A percentile compares a stretch with the other conserved stretches of the same genome.
Conservation (phyloP, 495 filamentous ascomycete genomes). For the Geopyxis carbonaria region DNA sequence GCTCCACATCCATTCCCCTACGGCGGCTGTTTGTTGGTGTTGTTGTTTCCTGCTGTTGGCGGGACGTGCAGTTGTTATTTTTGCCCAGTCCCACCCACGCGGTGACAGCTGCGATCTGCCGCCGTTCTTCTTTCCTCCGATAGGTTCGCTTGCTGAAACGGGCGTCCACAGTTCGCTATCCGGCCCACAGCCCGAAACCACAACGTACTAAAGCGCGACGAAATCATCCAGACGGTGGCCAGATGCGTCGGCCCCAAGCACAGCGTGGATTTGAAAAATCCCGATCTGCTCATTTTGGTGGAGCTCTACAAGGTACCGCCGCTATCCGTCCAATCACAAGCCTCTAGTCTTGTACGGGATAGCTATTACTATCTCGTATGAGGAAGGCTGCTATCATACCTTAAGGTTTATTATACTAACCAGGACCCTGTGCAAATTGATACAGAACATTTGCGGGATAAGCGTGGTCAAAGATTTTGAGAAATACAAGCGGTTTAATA, state of each 20-base stretch:
- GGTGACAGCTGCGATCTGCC: no score
- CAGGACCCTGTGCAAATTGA: slow-evolving; percentile 2
- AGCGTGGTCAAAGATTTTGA: slow-evolving; percentile 61
- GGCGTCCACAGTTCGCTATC: slow-evolving; percentile 87
- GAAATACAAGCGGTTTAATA: slow-evolving; percentile 50
- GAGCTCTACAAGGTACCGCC: slow-evolving; percentile 62
- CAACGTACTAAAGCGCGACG: slow-evolving; percentile 50
- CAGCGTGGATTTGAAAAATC: slow-evolving; percentile 63
- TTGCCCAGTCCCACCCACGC: no score
- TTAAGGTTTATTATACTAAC: slow-evolving; percentile 10
- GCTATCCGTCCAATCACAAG: slow-evolving; percentile 1
- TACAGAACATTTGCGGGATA: slow-evolving; percentile 59
- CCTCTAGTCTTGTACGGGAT: not conserved
- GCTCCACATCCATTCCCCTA: no score
- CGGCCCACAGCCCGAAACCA: slow-evolving; percentile 69
- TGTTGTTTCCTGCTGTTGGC: no score
- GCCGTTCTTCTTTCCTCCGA: no score
- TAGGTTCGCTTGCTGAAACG: no score
- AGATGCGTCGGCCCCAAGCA: slow-evolving; percentile 48
- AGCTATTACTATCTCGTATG: no score
- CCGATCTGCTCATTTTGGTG: slow-evolving; percentile 72
- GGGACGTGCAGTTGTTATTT: no score
- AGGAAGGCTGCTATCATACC: no score
- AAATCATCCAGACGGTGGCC: slow-evolving; percentile 66
- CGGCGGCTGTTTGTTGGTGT: no score